phyloP scores from a whole-genome alignment of 2,329 filamentous ascomycete genomes.

The Dothidotthia symphoricarpi region DNA sequence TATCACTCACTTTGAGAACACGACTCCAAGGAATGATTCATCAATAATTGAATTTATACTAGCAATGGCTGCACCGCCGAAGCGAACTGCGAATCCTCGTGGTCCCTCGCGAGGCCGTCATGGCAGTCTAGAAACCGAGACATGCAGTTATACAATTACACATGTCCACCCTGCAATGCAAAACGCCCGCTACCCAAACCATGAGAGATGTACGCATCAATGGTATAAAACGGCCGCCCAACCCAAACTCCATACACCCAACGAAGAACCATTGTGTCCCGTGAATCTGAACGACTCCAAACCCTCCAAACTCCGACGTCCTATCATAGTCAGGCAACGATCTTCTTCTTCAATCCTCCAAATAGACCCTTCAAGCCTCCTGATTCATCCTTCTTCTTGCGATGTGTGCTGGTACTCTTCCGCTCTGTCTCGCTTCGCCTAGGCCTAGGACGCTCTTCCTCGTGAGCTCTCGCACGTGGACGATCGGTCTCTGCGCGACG shows the following conservation, averaged over 20 bases:
- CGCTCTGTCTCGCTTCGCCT: slow-evolving; percentile 29
- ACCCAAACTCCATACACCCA: slow-evolving; percentile 4
- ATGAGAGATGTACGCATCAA: background rate
- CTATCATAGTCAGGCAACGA: background rate
- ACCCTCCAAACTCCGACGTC: background rate
- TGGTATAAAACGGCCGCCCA: slow-evolving; percentile 5
- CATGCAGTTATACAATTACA: slow-evolving; percentile 12
- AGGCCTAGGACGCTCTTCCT: slow-evolving; percentile 24
- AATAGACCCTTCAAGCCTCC: slow-evolving; percentile 32
- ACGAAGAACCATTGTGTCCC: background rate
- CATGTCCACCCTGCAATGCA: slow-evolving; percentile 2
- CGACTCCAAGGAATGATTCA: no score
- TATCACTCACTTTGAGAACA: no score
- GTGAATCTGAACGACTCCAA: background rate
- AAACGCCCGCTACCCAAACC: background rate
- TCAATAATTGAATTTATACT: no score
- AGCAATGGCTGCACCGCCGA: no score
- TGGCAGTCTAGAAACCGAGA: background rate
- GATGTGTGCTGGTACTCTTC: slow-evolving; percentile 11
- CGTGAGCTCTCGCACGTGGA: slow-evolving; percentile 20
- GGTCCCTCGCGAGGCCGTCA: no score
- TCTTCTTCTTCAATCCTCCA: slow-evolving; percentile 33
- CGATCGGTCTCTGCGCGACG: slow-evolving; percentile 32
- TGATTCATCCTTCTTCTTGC: slow-evolving; percentile 33
- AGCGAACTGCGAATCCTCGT: no score